Percentiles rank a stretch among this genome's conserved stretches.
Evolutionary conservation across 441 rosid genomes (phyloP).

Genomic region (Bocquillonia castaneifolia): DNA sequence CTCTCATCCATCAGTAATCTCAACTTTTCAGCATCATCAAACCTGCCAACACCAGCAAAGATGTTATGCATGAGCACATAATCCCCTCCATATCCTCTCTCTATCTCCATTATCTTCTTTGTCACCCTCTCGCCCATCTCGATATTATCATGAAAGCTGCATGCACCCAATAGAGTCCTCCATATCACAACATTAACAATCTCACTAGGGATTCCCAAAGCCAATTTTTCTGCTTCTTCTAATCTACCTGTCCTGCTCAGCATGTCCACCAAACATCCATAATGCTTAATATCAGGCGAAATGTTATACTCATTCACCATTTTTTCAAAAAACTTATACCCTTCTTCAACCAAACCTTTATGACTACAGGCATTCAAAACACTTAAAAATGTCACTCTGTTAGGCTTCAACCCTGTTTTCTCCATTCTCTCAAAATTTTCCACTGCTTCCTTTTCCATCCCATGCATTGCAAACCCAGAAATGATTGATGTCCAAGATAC

Average conservation of each 20-base stretch:
- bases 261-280: constrained; percentile 80
- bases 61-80: constrained; percentile 70
- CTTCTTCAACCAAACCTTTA: constrained; percentile 75
- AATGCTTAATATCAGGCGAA: constrained; percentile 58
- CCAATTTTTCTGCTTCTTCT: constrained; percentile 73
- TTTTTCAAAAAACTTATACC: constrained; percentile 54
- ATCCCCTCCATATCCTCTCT: constrained; percentile 74
- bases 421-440: constrained; percentile 52
- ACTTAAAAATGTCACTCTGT: constrained; percentile 65
- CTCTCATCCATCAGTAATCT: constrained; percentile 52
- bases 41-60: constrained; percentile 62
- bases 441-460: constrained; percentile 71
- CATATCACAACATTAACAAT: constrained; percentile 51
- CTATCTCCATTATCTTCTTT: constrained; percentile 57
- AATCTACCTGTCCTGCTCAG: constrained; percentile 74
- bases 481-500: constrained; percentile 85
- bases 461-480: constrained; percentile 72
- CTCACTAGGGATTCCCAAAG: constrained; percentile 50
- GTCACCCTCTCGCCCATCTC: constrained; percentile 71
- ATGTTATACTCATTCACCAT: constrained; percentile 51
- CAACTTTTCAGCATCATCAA: constrained; percentile 52
- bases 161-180: constrained; percentile 83
- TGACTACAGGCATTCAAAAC: constrained; percentile 84
- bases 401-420: constrained; percentile 49
- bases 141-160: constrained; percentile 67